Evolutionary conservation across 495 filamentous ascomycete species (phyloP).

Genomic region (Amphirosellinia nigrospora): DNA sequence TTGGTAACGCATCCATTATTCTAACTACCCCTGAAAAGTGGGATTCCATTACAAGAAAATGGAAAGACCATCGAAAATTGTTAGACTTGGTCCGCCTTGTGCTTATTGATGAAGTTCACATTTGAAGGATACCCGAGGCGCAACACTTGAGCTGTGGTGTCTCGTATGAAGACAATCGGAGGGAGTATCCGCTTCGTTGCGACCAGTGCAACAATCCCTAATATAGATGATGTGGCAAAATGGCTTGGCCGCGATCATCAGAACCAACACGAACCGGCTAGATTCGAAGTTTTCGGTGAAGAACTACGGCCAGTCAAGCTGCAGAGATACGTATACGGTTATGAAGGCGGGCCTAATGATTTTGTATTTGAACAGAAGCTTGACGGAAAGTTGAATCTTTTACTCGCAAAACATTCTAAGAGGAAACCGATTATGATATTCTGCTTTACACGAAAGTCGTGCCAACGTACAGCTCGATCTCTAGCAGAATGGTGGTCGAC

Average conservation of each 20-base stretch:
- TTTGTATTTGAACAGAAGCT: conserved; percentile 86
- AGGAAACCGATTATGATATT: conserved; percentile 93
- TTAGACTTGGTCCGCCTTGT: conserved; percentile 89
- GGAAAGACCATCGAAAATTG: conserved; percentile 86
- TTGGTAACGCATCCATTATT: conserved; percentile 86
- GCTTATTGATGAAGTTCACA: conserved; percentile 96
- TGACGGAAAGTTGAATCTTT: conserved; percentile 71
- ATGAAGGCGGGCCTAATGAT: conserved; percentile 69
- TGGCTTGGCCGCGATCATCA: conserved; percentile 86
- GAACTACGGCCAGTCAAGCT: conserved; percentile 88
- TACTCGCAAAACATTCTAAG: conserved; percentile 78
- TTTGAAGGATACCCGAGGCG: conserved; percentile 88
- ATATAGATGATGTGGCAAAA: conserved; percentile 84
- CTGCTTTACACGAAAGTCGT: conserved; percentile 83
- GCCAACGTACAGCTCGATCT: conserved; percentile 73
- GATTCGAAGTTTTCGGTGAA: conserved; percentile 83
- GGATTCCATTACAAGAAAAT: conserved; percentile 96
- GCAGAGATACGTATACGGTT: conserved; percentile 85
- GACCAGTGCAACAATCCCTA: conserved; percentile 91
- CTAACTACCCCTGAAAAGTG: conserved; percentile 98
- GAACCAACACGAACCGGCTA: conserved; percentile 71
- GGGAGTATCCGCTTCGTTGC: conserved; percentile 89
- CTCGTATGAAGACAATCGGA: conserved; percentile 92
- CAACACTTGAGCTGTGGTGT: conserved; percentile 96
- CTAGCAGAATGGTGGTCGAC: conserved; percentile 71